phyloP scores from a whole-genome alignment of 805 yeast species.

The Helenozyma baotianmanensis region DNA sequence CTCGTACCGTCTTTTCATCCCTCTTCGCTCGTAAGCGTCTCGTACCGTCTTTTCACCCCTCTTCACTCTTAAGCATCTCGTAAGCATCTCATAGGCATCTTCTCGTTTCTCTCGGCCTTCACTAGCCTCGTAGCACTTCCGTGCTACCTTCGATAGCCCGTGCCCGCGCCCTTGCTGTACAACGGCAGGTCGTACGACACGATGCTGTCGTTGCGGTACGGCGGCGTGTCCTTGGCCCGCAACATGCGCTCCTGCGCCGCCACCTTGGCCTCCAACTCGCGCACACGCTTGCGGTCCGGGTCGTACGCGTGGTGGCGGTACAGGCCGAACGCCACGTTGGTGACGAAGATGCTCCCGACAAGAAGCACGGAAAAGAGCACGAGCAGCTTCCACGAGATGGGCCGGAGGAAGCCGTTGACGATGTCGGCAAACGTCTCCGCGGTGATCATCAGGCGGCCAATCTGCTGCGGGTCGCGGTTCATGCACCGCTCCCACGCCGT shows the following conservation, averaged over 20 bases:
- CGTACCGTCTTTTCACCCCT: too few species aligned
- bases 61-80: too few species aligned
- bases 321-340: slow-evolving; percentile 29
- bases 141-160: too few species aligned
- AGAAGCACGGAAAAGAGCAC: slow-evolving; percentile 41
- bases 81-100: too few species aligned
- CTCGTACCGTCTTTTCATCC: too few species aligned
- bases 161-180: too few species aligned
- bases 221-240: too few species aligned
- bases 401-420: slow-evolving; percentile 67
- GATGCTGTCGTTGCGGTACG: too few species aligned
- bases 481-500: slow-evolving; percentile 76
- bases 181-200: too few species aligned
- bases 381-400: slow-evolving; percentile 68
- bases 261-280: slow-evolving; percentile 2
- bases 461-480: slow-evolving; percentile 65
- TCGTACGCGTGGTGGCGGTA: slow-evolving; percentile 5
- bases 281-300: slow-evolving; percentile 2
- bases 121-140: too few species aligned
- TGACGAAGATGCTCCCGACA: slow-evolving; percentile 48
- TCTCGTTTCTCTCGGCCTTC: too few species aligned
- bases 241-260: not conserved
- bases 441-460: slow-evolving; percentile 66
- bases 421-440: slow-evolving; percentile 84
- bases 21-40: too few species aligned